A percentile compares a stretch with the other conserved stretches of the same genome.
phyloP scores from a whole-genome alignment of 768 basidiomycete species.

The Boletus tomentosulus region DNA sequence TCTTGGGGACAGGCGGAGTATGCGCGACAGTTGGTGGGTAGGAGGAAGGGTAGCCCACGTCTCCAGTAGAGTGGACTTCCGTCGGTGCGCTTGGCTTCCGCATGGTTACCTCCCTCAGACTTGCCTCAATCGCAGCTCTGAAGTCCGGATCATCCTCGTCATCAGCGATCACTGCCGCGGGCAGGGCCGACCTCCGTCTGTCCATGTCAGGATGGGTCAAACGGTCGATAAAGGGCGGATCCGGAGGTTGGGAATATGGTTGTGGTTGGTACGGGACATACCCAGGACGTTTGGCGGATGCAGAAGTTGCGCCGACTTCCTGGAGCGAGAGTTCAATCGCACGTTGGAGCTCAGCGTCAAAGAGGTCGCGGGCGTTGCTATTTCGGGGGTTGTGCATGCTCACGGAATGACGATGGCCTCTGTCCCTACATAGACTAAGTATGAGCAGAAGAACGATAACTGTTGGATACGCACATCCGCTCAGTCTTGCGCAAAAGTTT shows the following conservation, averaged over 20 bases:
- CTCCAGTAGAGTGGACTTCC: conserved; percentile 52
- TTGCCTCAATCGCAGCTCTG: conserved; percentile 92
- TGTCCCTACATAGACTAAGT: conserved; percentile 32
- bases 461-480: conserved; percentile 40
- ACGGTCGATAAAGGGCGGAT: conserved; percentile 65
- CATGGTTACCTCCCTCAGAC: conserved; percentile 77
- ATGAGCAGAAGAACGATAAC: not conserved
- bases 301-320: conserved; percentile 54
- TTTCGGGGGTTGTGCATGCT: conserved; percentile 54
- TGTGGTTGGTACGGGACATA: conserved; percentile 61
- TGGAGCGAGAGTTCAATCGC: conserved; percentile 90
- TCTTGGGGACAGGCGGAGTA: conserved; percentile 42
- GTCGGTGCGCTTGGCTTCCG: conserved; percentile 77
- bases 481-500: conserved; percentile 69
- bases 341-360: conserved; percentile 86
- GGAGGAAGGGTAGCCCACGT: conserved; percentile 43
- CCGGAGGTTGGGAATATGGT: conserved; percentile 47
- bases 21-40: conserved; percentile 38
- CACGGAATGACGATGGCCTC: conserved; percentile 50
- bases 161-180: conserved; percentile 30
- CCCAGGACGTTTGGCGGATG: conserved; percentile 51
- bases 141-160: conserved; percentile 93
- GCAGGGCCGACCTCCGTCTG: conserved; percentile 17
- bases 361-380: conserved; percentile 53
- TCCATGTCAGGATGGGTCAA: conserved; percentile 37